Percentiles rank a stretch among this genome's conserved stretches.
Evolutionary conservation across 805 yeast species (phyloP).

Genomic region (Millerozyma miso): DNA sequence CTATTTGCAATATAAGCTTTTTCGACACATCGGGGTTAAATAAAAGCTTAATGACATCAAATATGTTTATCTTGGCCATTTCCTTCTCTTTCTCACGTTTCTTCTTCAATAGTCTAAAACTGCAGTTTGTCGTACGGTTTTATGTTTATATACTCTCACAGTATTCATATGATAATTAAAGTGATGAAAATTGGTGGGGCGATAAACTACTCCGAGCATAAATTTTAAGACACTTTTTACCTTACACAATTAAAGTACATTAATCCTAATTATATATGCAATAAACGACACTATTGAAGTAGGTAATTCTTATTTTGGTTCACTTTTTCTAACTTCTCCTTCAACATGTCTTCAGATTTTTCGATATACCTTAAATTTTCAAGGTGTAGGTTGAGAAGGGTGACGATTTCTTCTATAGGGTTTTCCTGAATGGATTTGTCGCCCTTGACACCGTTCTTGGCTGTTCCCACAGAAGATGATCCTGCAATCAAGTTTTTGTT

Average conservation of each 20-base stretch:
- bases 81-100: not conserved
- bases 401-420: slow-evolving; percentile 66
- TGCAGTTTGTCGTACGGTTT: not conserved
- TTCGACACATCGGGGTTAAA: slow-evolving; percentile 39
- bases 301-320: slow-evolving; percentile 10
- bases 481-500: slow-evolving; percentile 52
- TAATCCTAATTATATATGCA: not conserved
- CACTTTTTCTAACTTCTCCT: slow-evolving; percentile 54
- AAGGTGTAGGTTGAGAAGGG: slow-evolving; percentile 80
- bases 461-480: slow-evolving; percentile 10
- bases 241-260: not conserved
- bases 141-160: not conserved
- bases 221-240: too few species aligned
- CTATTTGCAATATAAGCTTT: slow-evolving; percentile 34
- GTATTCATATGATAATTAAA: not conserved
- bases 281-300: not conserved
- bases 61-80: slow-evolving; percentile 4
- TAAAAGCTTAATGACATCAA: slow-evolving; percentile 27
- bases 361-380: slow-evolving; percentile 89
- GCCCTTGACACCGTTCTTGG: slow-evolving; percentile 16
- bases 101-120: not conserved
- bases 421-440: slow-evolving; percentile 27
- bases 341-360: slow-evolving; percentile 61
- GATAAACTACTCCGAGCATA: not conserved
- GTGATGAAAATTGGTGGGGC: not conserved